Evolutionary conservation across 1,284 basidiomycete genomes (phyloP).

Genomic region (Ustilago curta): DNA sequence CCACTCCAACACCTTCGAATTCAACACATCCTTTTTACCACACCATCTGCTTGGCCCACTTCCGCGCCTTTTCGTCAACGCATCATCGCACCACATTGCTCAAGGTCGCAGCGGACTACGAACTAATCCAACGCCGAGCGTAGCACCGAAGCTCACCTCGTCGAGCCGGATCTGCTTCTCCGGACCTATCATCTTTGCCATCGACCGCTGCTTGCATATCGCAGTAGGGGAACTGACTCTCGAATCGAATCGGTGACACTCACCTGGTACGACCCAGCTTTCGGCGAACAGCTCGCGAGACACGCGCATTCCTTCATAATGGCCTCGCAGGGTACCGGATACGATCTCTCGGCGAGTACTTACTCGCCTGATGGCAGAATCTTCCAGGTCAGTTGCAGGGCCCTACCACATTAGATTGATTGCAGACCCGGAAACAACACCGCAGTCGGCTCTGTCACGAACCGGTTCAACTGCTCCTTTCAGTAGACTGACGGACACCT

Average conservation of each 20-base stretch:
- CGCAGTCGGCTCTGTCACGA: no score
- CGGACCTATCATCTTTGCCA: background rate
- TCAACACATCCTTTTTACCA: background rate
- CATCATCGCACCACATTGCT: background rate
- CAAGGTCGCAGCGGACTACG: background rate
- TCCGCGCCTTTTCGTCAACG: background rate
- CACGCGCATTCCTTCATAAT: constrained; percentile 71
- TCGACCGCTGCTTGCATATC: background rate
- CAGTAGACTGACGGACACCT: constrained; percentile 5
- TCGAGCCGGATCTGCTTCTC: background rate
- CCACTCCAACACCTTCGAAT: constrained; percentile 18
- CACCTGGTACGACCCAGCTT: background rate
- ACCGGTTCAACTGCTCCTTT: no score
- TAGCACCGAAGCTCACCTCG: background rate
- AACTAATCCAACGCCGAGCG: background rate
- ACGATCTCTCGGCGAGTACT: constrained; percentile 97
- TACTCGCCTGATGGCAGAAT: constrained; percentile 98
- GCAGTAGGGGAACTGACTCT: background rate
- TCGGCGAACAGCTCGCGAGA: background rate
- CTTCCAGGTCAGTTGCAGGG: constrained; percentile 76
- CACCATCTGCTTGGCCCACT: background rate
- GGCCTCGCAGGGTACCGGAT: constrained; percentile 98
- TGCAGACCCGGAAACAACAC: no score
- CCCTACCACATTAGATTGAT: background rate
- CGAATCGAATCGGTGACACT: background rate